phyloP scores from a whole-genome alignment of 108 stramenopile species.

The Phaeodactylum tricornutum region DNA sequence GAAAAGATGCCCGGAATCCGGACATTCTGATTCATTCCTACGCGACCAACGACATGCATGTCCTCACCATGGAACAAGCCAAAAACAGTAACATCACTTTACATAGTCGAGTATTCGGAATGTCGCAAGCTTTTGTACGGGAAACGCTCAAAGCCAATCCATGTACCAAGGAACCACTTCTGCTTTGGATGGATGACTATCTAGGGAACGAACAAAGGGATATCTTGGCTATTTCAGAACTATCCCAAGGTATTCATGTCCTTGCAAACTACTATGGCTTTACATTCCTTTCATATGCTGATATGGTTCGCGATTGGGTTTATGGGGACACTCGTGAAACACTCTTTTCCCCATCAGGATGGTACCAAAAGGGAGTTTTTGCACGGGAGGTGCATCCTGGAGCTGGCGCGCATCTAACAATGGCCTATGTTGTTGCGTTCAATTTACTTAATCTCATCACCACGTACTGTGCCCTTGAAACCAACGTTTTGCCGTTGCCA shows the following conservation, averaged over 20 bases:
- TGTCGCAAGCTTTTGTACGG: constrained; percentile 57
- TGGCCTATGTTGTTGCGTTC: constrained; percentile 48
- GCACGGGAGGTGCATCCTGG: constrained; percentile 67
- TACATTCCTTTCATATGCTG: constrained; percentile 55
- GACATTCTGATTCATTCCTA: constrained; percentile 76
- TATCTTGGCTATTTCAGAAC: constrained; percentile 43
- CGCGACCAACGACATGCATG: constrained; percentile 77
- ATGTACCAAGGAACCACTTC: constrained; percentile 26
- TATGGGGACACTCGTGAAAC: constrained; percentile 57
- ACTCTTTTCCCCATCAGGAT: constrained; percentile 46
- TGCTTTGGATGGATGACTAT: constrained; percentile 72
- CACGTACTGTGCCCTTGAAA: constrained; percentile 40
- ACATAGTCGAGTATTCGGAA: constrained; percentile 41
- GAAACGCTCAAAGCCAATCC: constrained; percentile 15
- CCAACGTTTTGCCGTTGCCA: background rate
- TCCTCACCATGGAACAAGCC: constrained; percentile 37
- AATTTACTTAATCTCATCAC: constrained; percentile 59
- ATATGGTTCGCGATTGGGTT: constrained; percentile 58
- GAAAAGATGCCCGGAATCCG: constrained; percentile 41
- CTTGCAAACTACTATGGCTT: constrained; percentile 66
- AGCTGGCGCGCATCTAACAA: constrained; percentile 63
- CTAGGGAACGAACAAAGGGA: constrained; percentile 64
- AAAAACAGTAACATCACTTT: constrained; percentile 35
- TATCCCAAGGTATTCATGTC: constrained; percentile 41
- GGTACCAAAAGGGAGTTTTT: constrained; percentile 30